Evolutionary conservation across 345 rosid genomes (phyloP), one percentile per base, ranked within the genome.

Genomic region (Citrus inodora): DNA sequence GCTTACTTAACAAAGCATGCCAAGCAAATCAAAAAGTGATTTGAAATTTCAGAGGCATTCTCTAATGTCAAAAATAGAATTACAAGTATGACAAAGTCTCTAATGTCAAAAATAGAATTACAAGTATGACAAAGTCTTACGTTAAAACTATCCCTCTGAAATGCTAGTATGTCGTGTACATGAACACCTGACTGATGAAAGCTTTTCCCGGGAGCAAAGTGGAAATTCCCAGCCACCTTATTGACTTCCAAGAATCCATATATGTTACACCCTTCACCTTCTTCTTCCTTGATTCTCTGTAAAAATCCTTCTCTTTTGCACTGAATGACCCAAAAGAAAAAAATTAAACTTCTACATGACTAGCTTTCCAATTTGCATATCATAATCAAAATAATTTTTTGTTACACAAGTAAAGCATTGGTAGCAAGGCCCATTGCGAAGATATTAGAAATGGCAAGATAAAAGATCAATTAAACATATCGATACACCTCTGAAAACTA

Each of bases 191-290:
- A 87, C 78, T 94, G 97, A 79, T 92, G 98, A 87, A 96, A 94
- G 90, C 99, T 96, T 87, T 96, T 96, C 80, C 98, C 98, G 63
- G 98, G 98, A 73, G 99, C 97, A 89, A 96, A 96, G 81, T 96
- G 98, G 80, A 94, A 96, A 85, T 92, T 94, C 46, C 98, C 99
- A 25, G 98, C 98, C 65, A 96, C 98, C 84, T 94, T 96, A 76
- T 92, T 94, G 73, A 94, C 98, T 85, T 92, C 99, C 82, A 96
- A 84, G 83, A 90, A 94, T 42, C 98, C 98, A 85, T 94, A 93
- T 33, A 94, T 83, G 80, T 92, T 96, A 86, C 99, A 94, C 40
- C 98, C 97, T 87, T 94, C 98, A 59, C 99, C 99, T 83, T 91
- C 97, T 87, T 94, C 98, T 75, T 94, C 98, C 85, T 92, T 92